Conservation (phyloP, 148 eudicot species). For the Camellia granthamiana region DNA sequence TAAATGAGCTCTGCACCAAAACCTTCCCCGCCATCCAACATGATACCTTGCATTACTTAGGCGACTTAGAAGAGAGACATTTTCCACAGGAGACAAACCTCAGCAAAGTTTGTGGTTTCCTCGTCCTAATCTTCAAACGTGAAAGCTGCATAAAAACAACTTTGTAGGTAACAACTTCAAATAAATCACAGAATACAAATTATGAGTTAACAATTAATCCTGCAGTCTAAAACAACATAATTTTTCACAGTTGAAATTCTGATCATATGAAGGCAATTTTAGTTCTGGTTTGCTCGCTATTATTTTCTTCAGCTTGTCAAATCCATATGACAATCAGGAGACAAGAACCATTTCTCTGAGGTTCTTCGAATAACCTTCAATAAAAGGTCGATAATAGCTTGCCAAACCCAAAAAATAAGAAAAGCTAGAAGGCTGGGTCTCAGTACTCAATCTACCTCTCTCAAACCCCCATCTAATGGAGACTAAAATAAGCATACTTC, state of each 20-base stretch:
- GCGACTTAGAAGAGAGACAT: constrained; percentile 66
- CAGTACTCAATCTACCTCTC: not conserved
- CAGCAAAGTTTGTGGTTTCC: constrained; percentile 54
- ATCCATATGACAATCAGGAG: too few relatives aligned
- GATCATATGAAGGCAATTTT: too few relatives aligned
- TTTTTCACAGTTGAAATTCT: not conserved
- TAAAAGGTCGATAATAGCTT: too few relatives aligned
- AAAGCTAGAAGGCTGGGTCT: not conserved
- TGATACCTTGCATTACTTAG: constrained; percentile 40
- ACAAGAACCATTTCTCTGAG: too few relatives aligned
- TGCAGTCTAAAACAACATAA: not conserved
- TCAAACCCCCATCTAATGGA: not conserved
- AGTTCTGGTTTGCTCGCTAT: too few relatives aligned
- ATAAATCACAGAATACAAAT: not conserved
- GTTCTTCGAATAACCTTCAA: too few relatives aligned
- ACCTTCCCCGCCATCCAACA: not conserved
- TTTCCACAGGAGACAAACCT: constrained; percentile 71
- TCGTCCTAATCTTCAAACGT: constrained; percentile 50
- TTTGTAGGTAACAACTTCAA: constrained; percentile 4
- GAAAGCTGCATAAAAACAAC: constrained; percentile 50
- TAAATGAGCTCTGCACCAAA: constrained; percentile 21
- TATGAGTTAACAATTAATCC: not conserved
- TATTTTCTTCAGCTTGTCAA: too few relatives aligned
- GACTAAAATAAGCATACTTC: too few relatives aligned
- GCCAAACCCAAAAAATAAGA: not conserved